These are phyloP conservation scores for Nemania diffusa DNA, from an alignment of 2,329 filamentous ascomycete genomes.

Conservation along the genomic window DNA sequence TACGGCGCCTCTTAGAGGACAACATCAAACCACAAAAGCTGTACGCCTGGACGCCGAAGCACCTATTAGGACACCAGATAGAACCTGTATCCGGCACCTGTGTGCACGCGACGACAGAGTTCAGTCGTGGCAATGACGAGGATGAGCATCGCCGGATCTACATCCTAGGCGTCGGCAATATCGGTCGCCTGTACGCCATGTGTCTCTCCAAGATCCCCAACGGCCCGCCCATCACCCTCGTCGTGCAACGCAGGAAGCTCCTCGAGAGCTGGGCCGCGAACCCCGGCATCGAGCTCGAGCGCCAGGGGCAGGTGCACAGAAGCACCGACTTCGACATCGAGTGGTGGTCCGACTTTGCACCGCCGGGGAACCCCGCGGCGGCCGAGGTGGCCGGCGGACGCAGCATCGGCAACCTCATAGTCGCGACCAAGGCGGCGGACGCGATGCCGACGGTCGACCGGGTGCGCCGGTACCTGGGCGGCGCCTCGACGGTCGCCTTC, in stretches of 20 bases:
- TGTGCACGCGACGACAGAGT: neutral
- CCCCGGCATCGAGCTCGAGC: slow-evolving; percentile 59
- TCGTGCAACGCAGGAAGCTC: slow-evolving; percentile 73
- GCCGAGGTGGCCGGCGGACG: slow-evolving; percentile 54
- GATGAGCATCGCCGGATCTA: slow-evolving; percentile 67
- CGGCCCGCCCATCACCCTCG: slow-evolving; percentile 79
- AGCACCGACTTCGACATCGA: slow-evolving; percentile 60
- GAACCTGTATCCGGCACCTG: neutral
- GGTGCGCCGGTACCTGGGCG: slow-evolving; percentile 70
- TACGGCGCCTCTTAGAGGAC: slow-evolving; percentile 40
- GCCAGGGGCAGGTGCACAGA: slow-evolving; percentile 47
- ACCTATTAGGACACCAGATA: slow-evolving; percentile 31
- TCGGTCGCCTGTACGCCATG: slow-evolving; percentile 82
- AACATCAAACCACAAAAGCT: slow-evolving; percentile 37
- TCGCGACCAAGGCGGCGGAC: slow-evolving; percentile 78
- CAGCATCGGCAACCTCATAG: slow-evolving; percentile 76
- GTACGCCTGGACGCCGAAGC: slow-evolving; percentile 47
- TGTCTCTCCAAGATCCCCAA: slow-evolving; percentile 69
- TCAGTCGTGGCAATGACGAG: neutral
- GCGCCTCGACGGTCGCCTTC: slow-evolving; percentile 79
- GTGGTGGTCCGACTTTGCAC: slow-evolving; percentile 62
- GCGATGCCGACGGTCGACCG: slow-evolving; percentile 70
- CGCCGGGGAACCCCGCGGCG: slow-evolving; percentile 49
- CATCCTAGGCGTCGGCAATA: slow-evolving; percentile 82
- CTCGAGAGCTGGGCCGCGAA: slow-evolving; percentile 59